These are phyloP conservation scores for Ogataea henricii DNA, from an alignment of 805 yeast genomes.

Conservation along the genomic window DNA sequence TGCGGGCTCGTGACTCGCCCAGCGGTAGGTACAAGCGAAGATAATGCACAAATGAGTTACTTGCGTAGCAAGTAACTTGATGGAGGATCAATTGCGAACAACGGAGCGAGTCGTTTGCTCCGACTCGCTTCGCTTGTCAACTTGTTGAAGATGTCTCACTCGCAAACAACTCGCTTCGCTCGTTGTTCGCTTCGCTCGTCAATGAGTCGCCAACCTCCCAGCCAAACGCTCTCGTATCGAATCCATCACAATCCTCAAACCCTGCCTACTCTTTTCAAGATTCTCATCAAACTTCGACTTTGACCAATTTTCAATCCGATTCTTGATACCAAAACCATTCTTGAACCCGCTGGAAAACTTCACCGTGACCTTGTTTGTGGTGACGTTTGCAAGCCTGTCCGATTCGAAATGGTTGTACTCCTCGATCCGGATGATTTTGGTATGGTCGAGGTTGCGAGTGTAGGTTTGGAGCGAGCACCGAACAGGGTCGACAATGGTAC, in stretches of 20 bases:
- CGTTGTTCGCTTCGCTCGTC: background rate
- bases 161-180: background rate
- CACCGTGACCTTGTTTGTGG: slow-evolving; percentile 53
- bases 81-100: no score
- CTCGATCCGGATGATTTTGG: slow-evolving; percentile 73
- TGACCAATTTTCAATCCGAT: slow-evolving; percentile 82
- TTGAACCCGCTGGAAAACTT: slow-evolving; percentile 68
- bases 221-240: slow-evolving; percentile 27
- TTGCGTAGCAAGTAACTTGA: no score
- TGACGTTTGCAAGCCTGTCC: slow-evolving; percentile 33
- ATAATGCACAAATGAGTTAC: no score
- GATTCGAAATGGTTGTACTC: slow-evolving; percentile 64
- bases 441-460: slow-evolving; percentile 83
- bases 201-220: background rate
- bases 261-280: slow-evolving; percentile 63
- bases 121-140: background rate
- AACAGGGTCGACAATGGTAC: slow-evolving; percentile 68
- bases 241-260: slow-evolving; percentile 78
- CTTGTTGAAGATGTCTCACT: no score
- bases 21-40: no score
- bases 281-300: slow-evolving; percentile 68
- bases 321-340: slow-evolving; percentile 59
- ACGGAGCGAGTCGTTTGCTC: no score
- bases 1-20: no score
- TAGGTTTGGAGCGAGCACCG: slow-evolving; percentile 60